Conservation (phyloP, 192 early-diverging fungal species). For the Podila horticola region DNA sequence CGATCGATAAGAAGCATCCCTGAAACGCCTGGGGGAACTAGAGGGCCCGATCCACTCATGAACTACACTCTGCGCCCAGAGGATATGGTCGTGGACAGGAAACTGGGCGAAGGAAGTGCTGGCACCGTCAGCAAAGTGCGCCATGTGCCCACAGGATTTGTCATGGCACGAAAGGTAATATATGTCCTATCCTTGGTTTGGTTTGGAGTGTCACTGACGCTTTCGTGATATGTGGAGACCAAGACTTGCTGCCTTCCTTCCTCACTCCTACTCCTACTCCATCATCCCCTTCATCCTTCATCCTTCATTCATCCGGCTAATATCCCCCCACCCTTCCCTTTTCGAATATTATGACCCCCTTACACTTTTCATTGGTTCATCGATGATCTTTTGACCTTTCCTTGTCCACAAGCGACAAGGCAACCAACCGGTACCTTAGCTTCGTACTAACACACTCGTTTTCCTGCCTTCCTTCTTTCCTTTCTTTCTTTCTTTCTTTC, state of each 20-base stretch:
- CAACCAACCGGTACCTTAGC: too few relatives aligned
- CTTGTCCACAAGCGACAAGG: neutral
- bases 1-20: constrained; percentile 43
- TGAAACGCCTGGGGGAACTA: constrained; percentile 33
- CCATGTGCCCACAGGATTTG: constrained; percentile 73
- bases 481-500: neutral
- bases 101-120: constrained; percentile 88
- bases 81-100: constrained; percentile 78
- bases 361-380: neutral
- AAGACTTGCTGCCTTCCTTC: too few relatives aligned
- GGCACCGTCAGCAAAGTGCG: constrained; percentile 91
- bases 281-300: neutral
- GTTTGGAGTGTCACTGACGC: too few relatives aligned
- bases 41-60: constrained; percentile 35
- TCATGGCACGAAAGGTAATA: constrained; percentile 91
- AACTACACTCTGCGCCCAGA: constrained; percentile 57
- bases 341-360: constrained; percentile 1
- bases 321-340: neutral
- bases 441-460: too few relatives aligned
- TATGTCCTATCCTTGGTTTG: neutral
- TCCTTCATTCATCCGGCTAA: neutral
- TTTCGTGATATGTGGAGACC: too few relatives aligned
- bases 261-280: constrained; percentile 1
- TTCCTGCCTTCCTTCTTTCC: neutral
- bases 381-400: neutral